These are phyloP conservation scores for Flaveria ramosissima DNA, from an alignment of 129 eudicot species.

Conservation along the genomic window DNA sequence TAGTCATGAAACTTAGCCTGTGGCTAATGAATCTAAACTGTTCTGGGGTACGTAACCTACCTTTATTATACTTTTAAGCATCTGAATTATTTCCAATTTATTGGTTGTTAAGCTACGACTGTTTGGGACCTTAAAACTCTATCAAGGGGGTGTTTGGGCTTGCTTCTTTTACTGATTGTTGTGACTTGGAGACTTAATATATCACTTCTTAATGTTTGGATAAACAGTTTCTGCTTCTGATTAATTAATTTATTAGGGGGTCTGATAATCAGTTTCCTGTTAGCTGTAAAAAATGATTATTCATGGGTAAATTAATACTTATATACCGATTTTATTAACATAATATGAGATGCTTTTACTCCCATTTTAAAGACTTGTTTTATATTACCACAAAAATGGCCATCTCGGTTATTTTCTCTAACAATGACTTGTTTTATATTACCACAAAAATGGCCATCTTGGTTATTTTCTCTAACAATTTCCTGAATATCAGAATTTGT, in stretches of 20 bases:
- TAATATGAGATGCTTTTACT: neutral
- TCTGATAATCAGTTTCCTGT: neutral
- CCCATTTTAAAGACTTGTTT: constrained; percentile 2
- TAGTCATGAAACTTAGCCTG: constrained; percentile 66
- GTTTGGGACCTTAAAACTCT: constrained; percentile 19
- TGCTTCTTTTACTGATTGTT: neutral
- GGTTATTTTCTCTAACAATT: constrained; percentile 3
- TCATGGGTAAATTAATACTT: neutral
- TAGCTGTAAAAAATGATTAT: too few species aligned
- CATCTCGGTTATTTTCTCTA: neutral
- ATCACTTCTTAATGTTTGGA: neutral
- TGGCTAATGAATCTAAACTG: constrained; percentile 73
- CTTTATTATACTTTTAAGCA: constrained; percentile 7
- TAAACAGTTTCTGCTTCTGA: constrained; percentile 7
- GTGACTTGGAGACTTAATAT: neutral
- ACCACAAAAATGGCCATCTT: neutral
- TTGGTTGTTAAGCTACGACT: constrained; percentile 1
- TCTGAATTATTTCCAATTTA: neutral
- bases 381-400: neutral
- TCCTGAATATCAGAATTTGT: neutral
- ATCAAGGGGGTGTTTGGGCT: neutral
- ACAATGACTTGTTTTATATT: neutral
- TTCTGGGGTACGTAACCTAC: constrained; percentile 52
- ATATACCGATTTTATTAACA: neutral
- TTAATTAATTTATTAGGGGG: neutral